These are phyloP conservation scores for Ceratocystis destructans DNA, from an alignment of 2,329 filamentous ascomycete genomes.

Conservation along the genomic window DNA sequence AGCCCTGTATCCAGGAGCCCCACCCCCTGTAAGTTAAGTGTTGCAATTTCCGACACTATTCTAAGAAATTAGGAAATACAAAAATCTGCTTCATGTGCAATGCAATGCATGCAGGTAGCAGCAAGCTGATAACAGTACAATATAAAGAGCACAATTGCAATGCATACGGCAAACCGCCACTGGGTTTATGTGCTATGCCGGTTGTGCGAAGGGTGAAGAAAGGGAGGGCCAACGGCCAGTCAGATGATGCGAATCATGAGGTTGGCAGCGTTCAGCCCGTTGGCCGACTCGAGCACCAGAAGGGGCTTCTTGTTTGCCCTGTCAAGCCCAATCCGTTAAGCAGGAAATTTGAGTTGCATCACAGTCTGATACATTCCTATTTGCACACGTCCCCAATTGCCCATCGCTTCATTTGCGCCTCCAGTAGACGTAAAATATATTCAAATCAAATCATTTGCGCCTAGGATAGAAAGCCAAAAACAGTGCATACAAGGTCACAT, in stretches of 20 bases:
- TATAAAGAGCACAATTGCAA: no score
- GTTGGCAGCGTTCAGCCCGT: not conserved
- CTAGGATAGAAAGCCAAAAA: not conserved
- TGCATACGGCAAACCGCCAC: no score
- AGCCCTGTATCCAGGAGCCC: not conserved
- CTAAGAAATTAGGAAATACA: not conserved
- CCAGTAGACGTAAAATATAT: no score
- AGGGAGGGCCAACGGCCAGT: not conserved
- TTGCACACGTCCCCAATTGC: no score
- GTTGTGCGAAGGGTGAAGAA: not conserved
- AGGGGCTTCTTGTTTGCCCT: not conserved
- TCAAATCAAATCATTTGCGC: not conserved
- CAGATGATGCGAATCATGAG: not conserved
- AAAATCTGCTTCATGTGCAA: not conserved
- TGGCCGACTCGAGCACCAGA: not conserved
- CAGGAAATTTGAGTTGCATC: no score
- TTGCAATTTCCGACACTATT: not conserved
- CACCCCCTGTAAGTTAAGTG: not conserved
- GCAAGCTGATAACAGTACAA: not conserved
- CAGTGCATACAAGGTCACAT: not conserved
- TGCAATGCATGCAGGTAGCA: not conserved
- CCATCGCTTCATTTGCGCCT: not conserved
- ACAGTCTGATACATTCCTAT: no score
- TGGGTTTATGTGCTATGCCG: no score
- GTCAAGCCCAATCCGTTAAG: not conserved